phyloP scores from a whole-genome alignment of 495 filamentous ascomycete genomes.

The Neurospora sp. region DNA sequence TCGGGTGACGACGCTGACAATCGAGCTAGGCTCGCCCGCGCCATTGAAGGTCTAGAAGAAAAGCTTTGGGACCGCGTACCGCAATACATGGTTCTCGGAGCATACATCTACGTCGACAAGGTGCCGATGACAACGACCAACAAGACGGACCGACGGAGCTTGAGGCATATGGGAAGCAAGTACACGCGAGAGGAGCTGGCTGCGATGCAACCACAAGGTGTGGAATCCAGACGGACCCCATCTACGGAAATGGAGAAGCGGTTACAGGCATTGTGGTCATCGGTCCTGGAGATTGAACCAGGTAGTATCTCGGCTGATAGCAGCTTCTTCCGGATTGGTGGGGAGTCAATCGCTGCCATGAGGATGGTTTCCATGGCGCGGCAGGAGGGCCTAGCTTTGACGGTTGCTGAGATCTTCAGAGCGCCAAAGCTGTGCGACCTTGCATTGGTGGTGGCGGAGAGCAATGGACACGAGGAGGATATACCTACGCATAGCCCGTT shows the following conservation, averaged over 20 bases:
- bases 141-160: constrained; percentile 35
- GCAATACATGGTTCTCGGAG: constrained; percentile 45
- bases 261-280: constrained; percentile 23
- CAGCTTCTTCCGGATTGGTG: constrained; percentile 55
- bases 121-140: constrained; percentile 43
- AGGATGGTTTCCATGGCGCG: constrained; percentile 50
- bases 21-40: not conserved
- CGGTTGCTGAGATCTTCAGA: constrained; percentile 42
- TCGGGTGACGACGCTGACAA: not conserved
- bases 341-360: constrained; percentile 63
- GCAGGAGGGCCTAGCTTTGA: constrained; percentile 37
- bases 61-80: not conserved
- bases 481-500: not conserved
- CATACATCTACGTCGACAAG: constrained; percentile 39
- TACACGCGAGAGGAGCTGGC: not conserved
- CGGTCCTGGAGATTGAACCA: constrained; percentile 14
- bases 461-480: not conserved
- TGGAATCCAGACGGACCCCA: not conserved
- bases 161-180: not conserved
- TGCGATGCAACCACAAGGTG: not conserved
- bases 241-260: constrained; percentile 16
- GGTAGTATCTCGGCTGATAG: constrained; percentile 39
- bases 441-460: constrained; percentile 11
- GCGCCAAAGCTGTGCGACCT: constrained; percentile 38
- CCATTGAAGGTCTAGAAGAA: not conserved